Evolutionary conservation across 192 early-diverging fungal species (phyloP).

Genomic region (Coemansia sp.): DNA sequence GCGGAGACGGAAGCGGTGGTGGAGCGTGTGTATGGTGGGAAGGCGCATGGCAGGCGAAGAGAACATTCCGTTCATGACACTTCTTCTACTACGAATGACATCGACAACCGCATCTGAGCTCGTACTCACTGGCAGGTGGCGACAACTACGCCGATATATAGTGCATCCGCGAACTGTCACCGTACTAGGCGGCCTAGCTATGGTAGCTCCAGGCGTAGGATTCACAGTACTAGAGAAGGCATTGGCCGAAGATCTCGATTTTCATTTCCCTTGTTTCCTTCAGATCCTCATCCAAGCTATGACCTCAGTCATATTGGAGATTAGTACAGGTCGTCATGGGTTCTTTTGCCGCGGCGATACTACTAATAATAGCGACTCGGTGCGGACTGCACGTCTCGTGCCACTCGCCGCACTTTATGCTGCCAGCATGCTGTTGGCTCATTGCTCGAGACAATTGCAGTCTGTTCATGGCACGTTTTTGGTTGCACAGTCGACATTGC

Average conservation of each 20-base stretch:
- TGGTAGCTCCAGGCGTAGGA: conserved; percentile 12
- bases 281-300: conserved; percentile 25
- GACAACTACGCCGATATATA: not conserved
- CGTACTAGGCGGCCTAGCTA: conserved; percentile 18
- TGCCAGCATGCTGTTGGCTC: conserved; percentile 11
- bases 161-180: conserved; percentile 20
- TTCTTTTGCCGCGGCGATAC: conserved; percentile 19
- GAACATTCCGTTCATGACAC: conserved; percentile 26
- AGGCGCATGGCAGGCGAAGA: conserved; percentile 11
- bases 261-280: conserved; percentile 31
- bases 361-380: not conserved
- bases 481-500: conserved; percentile 26
- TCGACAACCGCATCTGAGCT: conserved; percentile 6
- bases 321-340: conserved; percentile 15
- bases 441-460: conserved; percentile 17
- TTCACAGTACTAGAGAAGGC: conserved; percentile 29
- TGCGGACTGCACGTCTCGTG: conserved; percentile 24
- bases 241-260: conserved; percentile 24
- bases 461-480: conserved; percentile 39
- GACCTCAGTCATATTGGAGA: conserved; percentile 19
- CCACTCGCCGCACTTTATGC: conserved; percentile 35
- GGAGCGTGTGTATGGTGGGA: too few relatives aligned
- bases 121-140: not conserved
- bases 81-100: conserved; percentile 14
- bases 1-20: not conserved